Evolutionary conservation across 208 protist genomes (phyloP), one percentile per base, ranked within the genome.

Genomic region (Kentomonas sorsogonicus): DNA sequence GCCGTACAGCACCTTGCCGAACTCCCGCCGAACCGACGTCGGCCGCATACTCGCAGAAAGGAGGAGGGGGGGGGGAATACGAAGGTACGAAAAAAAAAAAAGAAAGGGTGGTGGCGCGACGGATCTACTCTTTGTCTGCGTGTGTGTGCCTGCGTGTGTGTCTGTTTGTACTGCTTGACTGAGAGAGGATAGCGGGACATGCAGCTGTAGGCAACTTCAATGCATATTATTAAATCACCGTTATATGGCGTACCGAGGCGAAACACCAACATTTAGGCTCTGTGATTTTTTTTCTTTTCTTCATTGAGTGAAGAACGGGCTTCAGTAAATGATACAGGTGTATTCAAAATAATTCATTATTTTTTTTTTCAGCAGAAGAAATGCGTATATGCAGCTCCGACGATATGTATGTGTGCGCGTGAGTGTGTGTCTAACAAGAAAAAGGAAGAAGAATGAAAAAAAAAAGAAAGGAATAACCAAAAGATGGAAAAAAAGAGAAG

Each of bases 1-100:
- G 11, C 77, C 60, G 60, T 95, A 95, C 50, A 95, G 75, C 52
- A 61, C 67, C 40, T 89, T 88, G 20, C 85, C 82, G 45, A 76
- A 67, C 40, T 63, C 61, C 0, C 72, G 74, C 18, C 7, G 30
- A 25, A 67, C 23, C 38, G 43, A 52, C 0, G 77, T 77, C 39
- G 34, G 23, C 7, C 55, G 65, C 20, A 88, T 51, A 74, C 86
- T 83, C 27, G 22, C 43, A 20, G 20, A 53, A 25, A 48, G 41
- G 27, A 69, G 11, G 52, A 60, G 26, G 45, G 66, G 20, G 25
- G 11, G 20, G 46, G 33, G 16, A 63, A 26, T 38, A 26, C 11
- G 25, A 25, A 41, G 30, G 26, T 30, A 30, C 7, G n/a, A 51
- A 43, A 51, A 43, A 41, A 53, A 45, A 45, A 45, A 48, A 50